Evolutionary conservation across 2,329 filamentous ascomycete species (phyloP), one percentile per base, ranked within the genome.

Genomic region (Ophiostoma quercus): DNA sequence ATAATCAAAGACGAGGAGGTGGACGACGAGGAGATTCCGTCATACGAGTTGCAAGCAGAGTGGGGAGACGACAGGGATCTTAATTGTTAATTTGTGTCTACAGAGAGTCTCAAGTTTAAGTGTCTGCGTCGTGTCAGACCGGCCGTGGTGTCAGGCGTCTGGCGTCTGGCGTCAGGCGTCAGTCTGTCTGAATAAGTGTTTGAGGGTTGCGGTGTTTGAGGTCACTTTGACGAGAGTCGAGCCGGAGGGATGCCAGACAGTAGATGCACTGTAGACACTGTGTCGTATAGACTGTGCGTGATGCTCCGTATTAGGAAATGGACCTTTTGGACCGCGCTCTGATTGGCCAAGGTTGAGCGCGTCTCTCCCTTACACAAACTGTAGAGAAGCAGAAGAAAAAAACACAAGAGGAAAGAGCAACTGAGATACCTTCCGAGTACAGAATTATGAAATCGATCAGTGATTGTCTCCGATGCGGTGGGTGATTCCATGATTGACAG

Each of bases 11-110:
- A 43, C 12, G 41, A 43, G 41, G 41, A 54, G 47, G 14, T 22
- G 47, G 47, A 57, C 8, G 22, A 25, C 9, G n/a, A 57, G 51
- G 11, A 41, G 39, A 57, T 57, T 57, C 25, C 51, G 51, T 57
- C 51, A 57, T 57, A 3, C 19, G n/a, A 25, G n/a, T 25, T 25
- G 51, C 57, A 62, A 32, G 22, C 25, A 32, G 57, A 62, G 57
- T 62, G 57, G 57, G 12, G 57, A 62, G 51, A 57, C n/a, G 51
- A 32, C 57, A 62, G 22, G 57, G 57, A 32, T 62, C 57, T 62
- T 62, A 32, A 62, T 62, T 62, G 57, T 29, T 29, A 29, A 29
- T 29, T 29, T 32, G 9, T 32, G 2, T 57, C 51, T 57, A 54
- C 19, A 22, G 6, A 29, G 19, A n/a, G n/a, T 57, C 51, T 25